phyloP scores from a whole-genome alignment of 2,329 filamentous ascomycete genomes.

The Aspergillus arachidicola region DNA sequence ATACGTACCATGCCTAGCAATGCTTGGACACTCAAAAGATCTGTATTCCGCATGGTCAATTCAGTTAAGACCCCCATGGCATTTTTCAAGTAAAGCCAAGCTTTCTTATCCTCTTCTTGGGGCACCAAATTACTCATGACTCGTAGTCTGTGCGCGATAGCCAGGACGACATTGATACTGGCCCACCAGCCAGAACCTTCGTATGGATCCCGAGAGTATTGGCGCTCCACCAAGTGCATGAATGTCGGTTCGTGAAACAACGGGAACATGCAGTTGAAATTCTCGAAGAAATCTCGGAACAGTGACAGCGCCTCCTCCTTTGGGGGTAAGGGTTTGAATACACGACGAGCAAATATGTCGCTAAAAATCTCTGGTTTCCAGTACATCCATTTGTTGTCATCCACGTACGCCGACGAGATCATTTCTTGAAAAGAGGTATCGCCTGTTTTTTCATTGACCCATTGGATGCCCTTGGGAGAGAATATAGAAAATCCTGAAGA shows the following conservation, averaged over 20 bases:
- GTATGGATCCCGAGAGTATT: slow-evolving; percentile 91
- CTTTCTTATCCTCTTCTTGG: slow-evolving; percentile 88
- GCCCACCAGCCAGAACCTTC: slow-evolving; percentile 98
- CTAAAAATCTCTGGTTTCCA: slow-evolving; percentile 98
- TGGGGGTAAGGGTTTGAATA: slow-evolving; percentile 80
- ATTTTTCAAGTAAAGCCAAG: slow-evolving; percentile 96
- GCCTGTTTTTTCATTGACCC: slow-evolving; percentile 98
- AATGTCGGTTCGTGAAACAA: slow-evolving; percentile 97
- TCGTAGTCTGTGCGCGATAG: slow-evolving; percentile 88
- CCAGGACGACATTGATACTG: slow-evolving; percentile 87
- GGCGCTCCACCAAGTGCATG: slow-evolving; percentile 93
- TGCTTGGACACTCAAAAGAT: slow-evolving; percentile 91
- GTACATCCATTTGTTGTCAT: slow-evolving; percentile 93
- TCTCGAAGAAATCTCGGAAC: slow-evolving; percentile 92
- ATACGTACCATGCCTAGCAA: slow-evolving; percentile 76
- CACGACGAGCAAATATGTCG: slow-evolving; percentile 82
- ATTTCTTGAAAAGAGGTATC: slow-evolving; percentile 92
- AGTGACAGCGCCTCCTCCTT: slow-evolving; percentile 87
- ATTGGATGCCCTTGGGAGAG: slow-evolving; percentile 95
- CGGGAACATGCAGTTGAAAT: slow-evolving; percentile 99
- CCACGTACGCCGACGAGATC: slow-evolving; percentile 87
- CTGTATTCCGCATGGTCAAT: slow-evolving; percentile 92
- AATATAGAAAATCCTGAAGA: slow-evolving; percentile 99
- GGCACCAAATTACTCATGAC: slow-evolving; percentile 95
- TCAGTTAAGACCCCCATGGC: slow-evolving; percentile 92